Evolutionary conservation across 495 filamentous ascomycete genomes (phyloP).

Genomic region (Hypoxylon crocopeplum): DNA sequence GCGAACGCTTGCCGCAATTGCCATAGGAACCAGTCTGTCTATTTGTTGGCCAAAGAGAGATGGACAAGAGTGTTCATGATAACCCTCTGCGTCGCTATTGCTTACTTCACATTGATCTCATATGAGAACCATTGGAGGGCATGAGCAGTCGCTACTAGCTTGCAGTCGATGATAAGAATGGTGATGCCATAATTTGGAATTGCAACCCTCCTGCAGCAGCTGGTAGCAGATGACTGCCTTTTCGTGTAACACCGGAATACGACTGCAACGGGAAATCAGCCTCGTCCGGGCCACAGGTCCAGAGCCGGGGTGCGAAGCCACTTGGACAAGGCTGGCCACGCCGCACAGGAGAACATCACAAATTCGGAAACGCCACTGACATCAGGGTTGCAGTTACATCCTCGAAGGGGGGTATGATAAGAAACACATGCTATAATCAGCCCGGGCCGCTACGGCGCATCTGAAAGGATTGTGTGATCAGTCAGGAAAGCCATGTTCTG

Average conservation of each 20-base stretch:
- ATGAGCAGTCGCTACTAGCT: slow-evolving; percentile 11
- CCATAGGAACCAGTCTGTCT: not conserved
- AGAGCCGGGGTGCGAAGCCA: slow-evolving; percentile 21
- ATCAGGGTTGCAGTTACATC: slow-evolving; percentile 27
- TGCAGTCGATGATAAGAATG: slow-evolving; percentile 28
- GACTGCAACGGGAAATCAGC: slow-evolving; percentile 21
- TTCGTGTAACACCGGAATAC: slow-evolving; percentile 29
- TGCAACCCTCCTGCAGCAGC: slow-evolving; percentile 35
- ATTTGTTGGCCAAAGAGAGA: not conserved
- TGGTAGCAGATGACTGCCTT: slow-evolving; percentile 29
- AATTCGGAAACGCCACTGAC: slow-evolving; percentile 19
- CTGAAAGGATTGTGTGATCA: slow-evolving; percentile 36
- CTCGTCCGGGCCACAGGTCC: slow-evolving; percentile 21
- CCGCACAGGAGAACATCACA: slow-evolving; percentile 12
- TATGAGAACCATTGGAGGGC: not conserved
- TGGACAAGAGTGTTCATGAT: slow-evolving; percentile 3
- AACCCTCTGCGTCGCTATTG: slow-evolving; percentile 8
- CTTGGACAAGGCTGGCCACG: slow-evolving; percentile 24
- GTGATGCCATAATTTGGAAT: slow-evolving; percentile 9
- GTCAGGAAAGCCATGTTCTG: slow-evolving; percentile 23
- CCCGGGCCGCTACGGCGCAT: slow-evolving; percentile 24
- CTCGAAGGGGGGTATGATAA: slow-evolving; percentile 15
- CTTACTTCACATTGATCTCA: slow-evolving; percentile 7
- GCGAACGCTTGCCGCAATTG: not conserved
- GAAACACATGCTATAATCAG: slow-evolving; percentile 15